Base-by-base conservation (phyloP, 257 asterid genomes). In the Jasminum sambac region DNA sequence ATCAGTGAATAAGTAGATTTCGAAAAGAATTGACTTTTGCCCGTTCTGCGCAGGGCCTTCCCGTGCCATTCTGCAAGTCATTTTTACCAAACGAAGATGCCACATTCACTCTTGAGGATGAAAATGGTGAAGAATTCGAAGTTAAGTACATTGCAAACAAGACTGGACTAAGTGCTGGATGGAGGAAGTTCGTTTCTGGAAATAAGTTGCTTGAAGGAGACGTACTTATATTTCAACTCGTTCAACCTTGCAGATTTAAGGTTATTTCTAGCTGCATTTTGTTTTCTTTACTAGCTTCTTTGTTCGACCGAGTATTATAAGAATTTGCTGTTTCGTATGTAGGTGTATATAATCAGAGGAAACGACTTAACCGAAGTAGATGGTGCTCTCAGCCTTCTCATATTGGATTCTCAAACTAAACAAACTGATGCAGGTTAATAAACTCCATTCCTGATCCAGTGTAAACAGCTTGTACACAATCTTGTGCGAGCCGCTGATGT, bases 151-250 rank as follows among this genome's bases (percentile, higher is more conserved):
- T 92, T 70, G 84, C 96, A 43, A 83, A 84, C 72, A 90, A 90
- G 84, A 85, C 98, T 1, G 98, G 98, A 52, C 84, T 92, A 30
- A 90, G 98, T 76, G 98, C 96, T 13, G 98, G 98, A 57, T 92
- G 98, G 98, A 85, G 98, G 72, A 90, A 84, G 78, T 92, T 86
- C 75, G 95, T 84, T 68, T 78, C 89, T 74, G 92, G 88, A 39
- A 91, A 81, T 80, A 92, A 86, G 67, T 80, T 90, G 78, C 79
- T 92, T 24, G 96, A 88, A 78, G 98, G 98, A 68, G 98, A 92
- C 66, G 96, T 88, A 78, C 72, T 92, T 76, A 76, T 88, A 80
- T 92, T 85, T 81, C 96, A 88, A 64, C 79, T 90, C 60, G 62
- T 75, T 30, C 86, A 24, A 34, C 85, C 95, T 66, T 80, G 83